Evolutionary conservation across 2,329 filamentous ascomycete species (phyloP), one percentile per base, ranked within the genome.

Genomic region (Cladobotryum mycophilum): DNA sequence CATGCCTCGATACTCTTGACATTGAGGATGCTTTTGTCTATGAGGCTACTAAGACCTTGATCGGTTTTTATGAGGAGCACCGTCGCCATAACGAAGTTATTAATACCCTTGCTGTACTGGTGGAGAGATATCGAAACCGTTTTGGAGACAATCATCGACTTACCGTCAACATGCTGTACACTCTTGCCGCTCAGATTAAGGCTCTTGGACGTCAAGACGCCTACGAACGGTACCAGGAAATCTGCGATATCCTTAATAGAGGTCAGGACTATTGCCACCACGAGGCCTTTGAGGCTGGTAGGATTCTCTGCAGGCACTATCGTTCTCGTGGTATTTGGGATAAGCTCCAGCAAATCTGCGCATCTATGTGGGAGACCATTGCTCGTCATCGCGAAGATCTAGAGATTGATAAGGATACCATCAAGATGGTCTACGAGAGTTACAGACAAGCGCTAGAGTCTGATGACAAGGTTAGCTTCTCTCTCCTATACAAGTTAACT

Each of bases 381-480:
- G 46, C 53, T n/a, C 69, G 73, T 41, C 67, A 72, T 17, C 67
- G 65, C n/a, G 67, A 68, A 51, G 53, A 55, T 1, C 50, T 48
- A 30, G 62, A 67, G 34, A 60, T 74, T 38, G 70, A 73, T 1
- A 70, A 73, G 41, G 67, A 69, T 17, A 58, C 72, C 22, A 61
- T 76, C 15, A 53, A 49, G 3, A 68, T 73, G 51, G 67, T 75
- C 53, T 77, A 45, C 56, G 61, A 67, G 20, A 71, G 70, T 35
- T 79, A 79, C 59, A 67, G 69, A 42, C 67, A 71, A 36, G 69
- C 76, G n/a, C 58, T 79, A n/a, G 71, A 75, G 48, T 60, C 67
- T 11, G 68, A 71, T 18, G 64, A 66, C 50, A 70, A 69, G 53
- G 70, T 67, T 3, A 69, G 73, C 47, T 70, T 73, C 53, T 64